These are phyloP conservation scores for Didymellaceae sp. DNA, from an alignment of 2,329 filamentous ascomycete genomes.

Conservation along the genomic window DNA sequence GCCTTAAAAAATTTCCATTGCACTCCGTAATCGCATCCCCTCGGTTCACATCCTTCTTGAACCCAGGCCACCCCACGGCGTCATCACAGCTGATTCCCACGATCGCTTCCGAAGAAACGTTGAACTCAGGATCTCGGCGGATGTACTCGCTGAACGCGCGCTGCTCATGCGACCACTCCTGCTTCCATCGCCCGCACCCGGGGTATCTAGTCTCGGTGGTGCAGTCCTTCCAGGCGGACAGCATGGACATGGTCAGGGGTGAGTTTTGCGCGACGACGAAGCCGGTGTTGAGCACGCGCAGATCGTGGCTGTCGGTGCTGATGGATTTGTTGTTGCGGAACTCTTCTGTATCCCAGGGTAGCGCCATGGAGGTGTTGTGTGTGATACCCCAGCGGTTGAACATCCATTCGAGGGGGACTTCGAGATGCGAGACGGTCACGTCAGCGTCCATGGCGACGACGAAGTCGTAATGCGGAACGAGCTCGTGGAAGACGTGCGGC, in stretches of 20 bases:
- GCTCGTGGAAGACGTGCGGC: constrained; percentile 49
- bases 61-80: constrained; percentile 43
- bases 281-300: constrained; percentile 49
- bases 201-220: constrained; percentile 33
- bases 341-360: constrained; percentile 30
- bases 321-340: constrained; percentile 45
- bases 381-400: constrained; percentile 55
- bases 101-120: constrained; percentile 27
- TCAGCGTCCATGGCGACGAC: constrained; percentile 57
- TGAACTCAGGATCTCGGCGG: constrained; percentile 41
- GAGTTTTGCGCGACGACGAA: constrained; percentile 49
- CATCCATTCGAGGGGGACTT: constrained; percentile 57
- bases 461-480: constrained; percentile 51
- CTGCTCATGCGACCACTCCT: constrained; percentile 43
- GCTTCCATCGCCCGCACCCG: constrained; percentile 38
- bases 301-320: constrained; percentile 42
- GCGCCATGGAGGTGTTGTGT: constrained; percentile 49
- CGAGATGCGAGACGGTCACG: constrained; percentile 50
- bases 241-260: constrained; percentile 33
- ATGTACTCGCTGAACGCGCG: constrained; percentile 45
- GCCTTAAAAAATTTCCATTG: constrained; percentile 38
- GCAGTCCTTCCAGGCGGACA: constrained; percentile 43
- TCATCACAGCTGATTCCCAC: constrained; percentile 45
- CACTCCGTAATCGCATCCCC: constrained; percentile 29
- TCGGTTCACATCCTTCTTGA: constrained; percentile 18